Conservation (phyloP, 2,329 filamentous ascomycete species). For the Pezicula rhizophila region DNA sequence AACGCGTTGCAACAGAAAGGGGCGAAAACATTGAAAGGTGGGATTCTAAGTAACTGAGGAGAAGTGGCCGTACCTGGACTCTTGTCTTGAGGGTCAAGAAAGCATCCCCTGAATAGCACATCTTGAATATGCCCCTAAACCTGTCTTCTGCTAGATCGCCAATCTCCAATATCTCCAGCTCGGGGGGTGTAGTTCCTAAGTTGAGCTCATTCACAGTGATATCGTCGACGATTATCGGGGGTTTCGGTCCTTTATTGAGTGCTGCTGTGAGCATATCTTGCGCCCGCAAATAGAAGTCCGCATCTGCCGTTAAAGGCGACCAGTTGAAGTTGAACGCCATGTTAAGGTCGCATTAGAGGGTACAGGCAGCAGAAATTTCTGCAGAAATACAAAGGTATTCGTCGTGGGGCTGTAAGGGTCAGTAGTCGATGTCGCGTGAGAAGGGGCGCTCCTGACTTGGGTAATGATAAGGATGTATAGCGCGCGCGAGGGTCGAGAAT, state of each 20-base stretch:
- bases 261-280: constrained; percentile 91
- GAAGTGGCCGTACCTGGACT: constrained; percentile 65
- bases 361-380: background rate
- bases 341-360: constrained; percentile 23
- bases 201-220: constrained; percentile 98
- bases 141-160: constrained; percentile 95
- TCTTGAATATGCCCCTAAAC: constrained; percentile 98
- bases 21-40: constrained; percentile 1
- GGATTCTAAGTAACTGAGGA: background rate
- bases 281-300: constrained; percentile 80
- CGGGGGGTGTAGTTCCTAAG: constrained; percentile 86
- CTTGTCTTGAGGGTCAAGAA: constrained; percentile 92
- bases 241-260: constrained; percentile 95
- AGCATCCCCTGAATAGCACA: constrained; percentile 94
- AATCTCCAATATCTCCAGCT: constrained; percentile 95
- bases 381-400: background rate
- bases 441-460: background rate
- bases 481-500: background rate
- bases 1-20: constrained; percentile 5
- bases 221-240: constrained; percentile 98
- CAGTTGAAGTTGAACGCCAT: constrained; percentile 99
- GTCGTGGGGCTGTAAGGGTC: background rate
- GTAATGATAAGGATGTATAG: background rate
- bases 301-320: constrained; percentile 96
- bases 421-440: background rate